Evolutionary conservation across 2,329 filamentous ascomycete species (phyloP), one percentile per base, ranked within the genome.

Genomic region (Fusarium sp.): DNA sequence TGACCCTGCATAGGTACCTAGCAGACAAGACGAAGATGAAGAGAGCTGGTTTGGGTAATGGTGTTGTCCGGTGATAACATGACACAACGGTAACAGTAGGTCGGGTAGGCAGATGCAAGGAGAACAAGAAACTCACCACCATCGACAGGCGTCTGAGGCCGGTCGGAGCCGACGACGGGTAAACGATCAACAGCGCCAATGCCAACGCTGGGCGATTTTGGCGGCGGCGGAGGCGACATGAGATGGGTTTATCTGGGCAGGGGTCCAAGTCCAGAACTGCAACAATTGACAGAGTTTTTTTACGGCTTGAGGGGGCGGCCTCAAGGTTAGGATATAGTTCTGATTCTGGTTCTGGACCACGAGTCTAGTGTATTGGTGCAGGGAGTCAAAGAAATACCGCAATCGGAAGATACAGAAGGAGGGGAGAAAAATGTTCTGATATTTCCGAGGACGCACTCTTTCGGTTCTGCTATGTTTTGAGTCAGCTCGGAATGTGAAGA

Each of bases 151-250:
- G 41, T 50, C 60, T 61, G 60, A 44, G 55, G 38, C 42, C 66
- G 66, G 66, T 63, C 66, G 57, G 57, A 69, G 66, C 66, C 66
- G 66, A 63, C 66, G 61, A 61, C 62, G 41, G 52, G 59, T 62
- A 53, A 41, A 18, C 33, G 58, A 28, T 58, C 49, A 30, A 18
- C 52, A 37, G n/a, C 41, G 18, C 57, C 59, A 55, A 49, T 55
- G 30, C 45, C 59, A 45, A 31, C 28, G 36, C 57, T 54, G 40
- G 36, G 12, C 18, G 37, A 23, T 38, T 47, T 46, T 41, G 53
- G 49, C 61, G 47, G 56, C 44, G 45, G 44, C 51, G 31, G 50
- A 62, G 61, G 56, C 56, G 55, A 57, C 65, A 69, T 69, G 61
- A 46, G 30, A 41, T 31, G n/a, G 37, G 26, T 30, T 45, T 30